phyloP scores from a whole-genome alignment of 768 basidiomycete genomes.

The Lyophyllum semitale region DNA sequence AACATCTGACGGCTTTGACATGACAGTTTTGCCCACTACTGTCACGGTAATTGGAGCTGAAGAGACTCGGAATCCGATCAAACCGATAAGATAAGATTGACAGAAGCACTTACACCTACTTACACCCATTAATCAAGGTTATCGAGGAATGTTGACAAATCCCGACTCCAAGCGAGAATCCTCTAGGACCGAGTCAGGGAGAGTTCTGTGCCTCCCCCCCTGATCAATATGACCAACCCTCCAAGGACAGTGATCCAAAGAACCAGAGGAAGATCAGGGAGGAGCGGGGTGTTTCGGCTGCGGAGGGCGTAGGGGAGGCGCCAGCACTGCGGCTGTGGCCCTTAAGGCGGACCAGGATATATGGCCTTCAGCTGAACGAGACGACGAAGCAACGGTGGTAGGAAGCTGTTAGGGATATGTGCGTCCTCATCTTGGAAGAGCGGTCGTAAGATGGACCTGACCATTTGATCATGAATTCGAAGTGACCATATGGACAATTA shows the following conservation, averaged over 20 bases:
- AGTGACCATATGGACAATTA: background rate
- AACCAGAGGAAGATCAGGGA: constrained; percentile 45
- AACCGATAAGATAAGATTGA: too few relatives aligned
- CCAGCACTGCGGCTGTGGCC: constrained; percentile 81
- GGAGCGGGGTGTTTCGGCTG: constrained; percentile 54
- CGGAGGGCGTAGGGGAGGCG: constrained; percentile 62
- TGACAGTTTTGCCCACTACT: too few relatives aligned
- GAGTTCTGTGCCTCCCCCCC: too few relatives aligned
- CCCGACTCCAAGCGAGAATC: too few relatives aligned
- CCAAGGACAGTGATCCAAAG: constrained; percentile 32
- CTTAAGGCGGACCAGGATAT: constrained; percentile 91
- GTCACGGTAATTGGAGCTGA: too few relatives aligned
- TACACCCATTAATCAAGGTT: too few relatives aligned
- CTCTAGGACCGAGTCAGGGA: too few relatives aligned
- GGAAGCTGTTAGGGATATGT: constrained; percentile 88
- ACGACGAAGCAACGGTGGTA: constrained; percentile 96
- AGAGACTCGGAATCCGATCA: too few relatives aligned
- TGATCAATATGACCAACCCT: too few relatives aligned
- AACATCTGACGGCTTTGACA: too few relatives aligned
- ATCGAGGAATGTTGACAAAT: too few relatives aligned
- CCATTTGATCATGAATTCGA: background rate
- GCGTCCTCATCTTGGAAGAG: constrained; percentile 26
- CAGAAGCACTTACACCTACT: too few relatives aligned
- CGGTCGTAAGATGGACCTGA: background rate
- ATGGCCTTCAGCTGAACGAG: constrained; percentile 96